Conservation (phyloP, 148 eudicot genomes). For the Fagopyrum tataricum region DNA sequence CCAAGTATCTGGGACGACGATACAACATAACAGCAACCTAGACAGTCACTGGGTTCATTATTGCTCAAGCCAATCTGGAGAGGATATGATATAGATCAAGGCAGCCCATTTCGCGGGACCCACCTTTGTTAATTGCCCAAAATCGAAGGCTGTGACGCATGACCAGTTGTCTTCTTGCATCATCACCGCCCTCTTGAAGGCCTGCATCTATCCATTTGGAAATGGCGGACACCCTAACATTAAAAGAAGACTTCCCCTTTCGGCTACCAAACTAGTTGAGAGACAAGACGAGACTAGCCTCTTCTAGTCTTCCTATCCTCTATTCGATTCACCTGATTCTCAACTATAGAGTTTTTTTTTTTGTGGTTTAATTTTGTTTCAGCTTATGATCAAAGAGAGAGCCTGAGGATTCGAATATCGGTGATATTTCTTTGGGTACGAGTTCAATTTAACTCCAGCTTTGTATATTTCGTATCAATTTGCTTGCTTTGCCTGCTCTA, state of each 20-base stretch:
- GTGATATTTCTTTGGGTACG: not conserved
- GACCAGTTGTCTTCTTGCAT: not conserved
- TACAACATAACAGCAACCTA: not conserved
- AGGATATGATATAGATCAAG: too few relatives aligned
- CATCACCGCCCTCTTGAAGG: conserved; percentile 4
- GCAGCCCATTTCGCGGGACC: conserved; percentile 7
- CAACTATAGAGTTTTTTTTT: not conserved
- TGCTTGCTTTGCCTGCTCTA: not conserved
- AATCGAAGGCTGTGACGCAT: not conserved
- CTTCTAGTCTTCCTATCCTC: not conserved
- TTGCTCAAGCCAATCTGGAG: not conserved
- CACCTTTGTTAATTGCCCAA: not conserved
- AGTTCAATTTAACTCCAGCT: not conserved
- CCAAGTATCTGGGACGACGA: too few relatives aligned
- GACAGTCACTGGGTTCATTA: not conserved
- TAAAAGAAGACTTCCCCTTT: not conserved
- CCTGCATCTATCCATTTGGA: not conserved
- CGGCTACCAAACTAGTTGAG: not conserved
- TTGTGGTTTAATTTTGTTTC: not conserved
- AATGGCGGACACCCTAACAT: conserved; percentile 1
- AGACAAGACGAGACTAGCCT: not conserved
- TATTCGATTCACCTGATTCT: not conserved
- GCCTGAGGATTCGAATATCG: not conserved
- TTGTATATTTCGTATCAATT: not conserved
- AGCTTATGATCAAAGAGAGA: not conserved